These are phyloP conservation scores for Cystobasidiaceae sp. DNA, from an alignment of 1,284 basidiomycete genomes.

Conservation along the genomic window DNA sequence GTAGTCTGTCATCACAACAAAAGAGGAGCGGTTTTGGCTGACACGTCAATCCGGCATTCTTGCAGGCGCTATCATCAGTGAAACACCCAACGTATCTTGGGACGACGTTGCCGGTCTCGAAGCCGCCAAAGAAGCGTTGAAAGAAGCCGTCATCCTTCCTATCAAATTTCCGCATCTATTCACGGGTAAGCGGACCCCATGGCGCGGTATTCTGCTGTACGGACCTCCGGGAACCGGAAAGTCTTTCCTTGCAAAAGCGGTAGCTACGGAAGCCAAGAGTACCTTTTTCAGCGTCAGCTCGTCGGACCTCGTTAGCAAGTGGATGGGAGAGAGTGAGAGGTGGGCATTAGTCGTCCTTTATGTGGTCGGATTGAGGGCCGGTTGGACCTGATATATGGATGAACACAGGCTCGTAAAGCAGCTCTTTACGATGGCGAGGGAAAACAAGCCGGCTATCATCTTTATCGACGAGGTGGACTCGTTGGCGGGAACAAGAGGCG, in stretches of 20 bases:
- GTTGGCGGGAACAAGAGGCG: conserved; percentile 86
- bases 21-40: too few relatives aligned
- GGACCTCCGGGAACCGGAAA: conserved; percentile 95
- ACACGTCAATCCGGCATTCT: background rate
- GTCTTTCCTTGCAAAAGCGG: conserved; percentile 92
- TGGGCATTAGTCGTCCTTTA: conserved; percentile 48
- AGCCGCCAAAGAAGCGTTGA: conserved; percentile 88
- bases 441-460: conserved; percentile 94
- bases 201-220: conserved; percentile 92
- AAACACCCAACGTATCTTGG: conserved; percentile 95
- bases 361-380: background rate
- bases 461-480: conserved; percentile 99
- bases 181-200: conserved; percentile 95
- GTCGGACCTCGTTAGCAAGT: conserved; percentile 94
- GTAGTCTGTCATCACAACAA: too few relatives aligned
- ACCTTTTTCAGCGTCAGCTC: conserved; percentile 97
- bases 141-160: conserved; percentile 96
- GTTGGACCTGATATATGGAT: background rate
- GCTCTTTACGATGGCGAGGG: conserved; percentile 91
- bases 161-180: conserved; percentile 99
- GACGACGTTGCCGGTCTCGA: conserved; percentile 96
- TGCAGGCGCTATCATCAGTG: conserved; percentile 75
- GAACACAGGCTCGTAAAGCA: conserved; percentile 81
- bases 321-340: conserved; percentile 98
- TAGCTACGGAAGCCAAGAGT: conserved; percentile 96